A percentile compares a stretch with the other conserved stretches of the same genome.
Conservation (phyloP, 208 protist species). For the Crithidia bombi region DNA sequence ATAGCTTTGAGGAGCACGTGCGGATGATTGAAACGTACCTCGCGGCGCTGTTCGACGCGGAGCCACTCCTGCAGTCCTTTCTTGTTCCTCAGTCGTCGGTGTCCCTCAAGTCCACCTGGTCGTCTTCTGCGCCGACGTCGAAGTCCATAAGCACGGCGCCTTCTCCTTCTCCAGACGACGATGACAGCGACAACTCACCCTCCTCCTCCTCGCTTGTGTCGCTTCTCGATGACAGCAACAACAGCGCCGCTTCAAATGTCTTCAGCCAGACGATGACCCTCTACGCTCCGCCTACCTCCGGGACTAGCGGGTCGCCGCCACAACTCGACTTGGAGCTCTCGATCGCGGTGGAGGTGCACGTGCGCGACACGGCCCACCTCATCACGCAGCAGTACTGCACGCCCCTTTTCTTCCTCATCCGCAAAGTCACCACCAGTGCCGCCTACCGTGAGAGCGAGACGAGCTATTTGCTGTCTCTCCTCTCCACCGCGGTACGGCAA, state of each 20-base stretch:
- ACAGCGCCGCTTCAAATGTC: not conserved
- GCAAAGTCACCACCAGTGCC: slow-evolving; percentile 26
- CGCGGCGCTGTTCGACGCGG: slow-evolving; percentile 42
- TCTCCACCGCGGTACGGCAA: slow-evolving; percentile 69
- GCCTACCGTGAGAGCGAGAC: slow-evolving; percentile 61
- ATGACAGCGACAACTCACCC: not conserved
- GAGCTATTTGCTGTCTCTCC: slow-evolving; percentile 70
- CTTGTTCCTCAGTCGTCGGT: slow-evolving; percentile 13
- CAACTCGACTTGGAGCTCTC: slow-evolving; percentile 14
- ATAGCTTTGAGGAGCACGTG: slow-evolving; percentile 67
- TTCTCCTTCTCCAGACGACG: not conserved
- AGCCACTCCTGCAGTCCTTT: slow-evolving; percentile 47
- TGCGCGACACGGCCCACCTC: slow-evolving; percentile 49
- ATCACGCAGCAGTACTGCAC: slow-evolving; percentile 63
- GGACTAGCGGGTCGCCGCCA: not conserved
- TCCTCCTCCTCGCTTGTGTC: slow-evolving; percentile 25
- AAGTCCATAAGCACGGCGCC: not conserved
- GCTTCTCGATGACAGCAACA: slow-evolving; percentile 4
- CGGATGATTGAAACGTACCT: slow-evolving; percentile 61
- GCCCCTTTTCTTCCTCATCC: slow-evolving; percentile 78
- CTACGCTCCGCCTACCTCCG: slow-evolving; percentile 18
- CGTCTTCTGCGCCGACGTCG: not conserved
- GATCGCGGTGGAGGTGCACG: slow-evolving; percentile 69
- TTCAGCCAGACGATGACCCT: slow-evolving; percentile 29
- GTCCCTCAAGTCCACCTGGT: not conserved